These are phyloP conservation scores for Calonectria hongkongensis DNA, from an alignment of 2,329 filamentous ascomycete species.

Conservation along the genomic window DNA sequence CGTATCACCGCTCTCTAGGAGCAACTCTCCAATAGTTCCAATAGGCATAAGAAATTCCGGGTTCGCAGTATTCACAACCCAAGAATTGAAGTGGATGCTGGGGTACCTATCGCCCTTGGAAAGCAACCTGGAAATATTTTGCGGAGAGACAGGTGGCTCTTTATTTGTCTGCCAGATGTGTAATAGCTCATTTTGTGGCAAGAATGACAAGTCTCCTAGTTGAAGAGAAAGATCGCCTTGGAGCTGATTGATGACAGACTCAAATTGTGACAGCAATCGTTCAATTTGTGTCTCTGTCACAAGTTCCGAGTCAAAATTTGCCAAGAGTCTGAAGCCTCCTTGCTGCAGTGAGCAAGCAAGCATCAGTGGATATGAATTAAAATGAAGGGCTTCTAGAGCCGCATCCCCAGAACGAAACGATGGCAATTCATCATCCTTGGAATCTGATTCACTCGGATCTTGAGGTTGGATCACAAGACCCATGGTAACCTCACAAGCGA, in stretches of 20 bases:
- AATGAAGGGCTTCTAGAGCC: background rate
- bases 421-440: background rate
- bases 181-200: background rate
- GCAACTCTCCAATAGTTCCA: background rate
- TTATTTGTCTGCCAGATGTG: background rate
- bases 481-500: background rate
- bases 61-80: background rate
- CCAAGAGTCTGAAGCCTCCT: background rate
- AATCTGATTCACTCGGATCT: background rate
- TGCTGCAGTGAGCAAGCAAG: background rate
- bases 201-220: background rate
- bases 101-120: background rate
- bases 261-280: background rate
- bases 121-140: background rate
- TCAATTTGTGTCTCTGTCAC: background rate
- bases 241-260: background rate
- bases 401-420: constrained; percentile 3
- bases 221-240: background rate
- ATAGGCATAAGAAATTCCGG: background rate
- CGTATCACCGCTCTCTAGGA: background rate
- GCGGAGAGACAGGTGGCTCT: background rate
- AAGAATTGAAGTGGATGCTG: background rate
- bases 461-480: background rate
- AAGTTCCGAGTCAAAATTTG: background rate
- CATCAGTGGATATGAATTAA: background rate